These are phyloP conservation scores for Ophiosphaerella korrae DNA, from an alignment of 2,329 filamentous ascomycete species.

Conservation along the genomic window DNA sequence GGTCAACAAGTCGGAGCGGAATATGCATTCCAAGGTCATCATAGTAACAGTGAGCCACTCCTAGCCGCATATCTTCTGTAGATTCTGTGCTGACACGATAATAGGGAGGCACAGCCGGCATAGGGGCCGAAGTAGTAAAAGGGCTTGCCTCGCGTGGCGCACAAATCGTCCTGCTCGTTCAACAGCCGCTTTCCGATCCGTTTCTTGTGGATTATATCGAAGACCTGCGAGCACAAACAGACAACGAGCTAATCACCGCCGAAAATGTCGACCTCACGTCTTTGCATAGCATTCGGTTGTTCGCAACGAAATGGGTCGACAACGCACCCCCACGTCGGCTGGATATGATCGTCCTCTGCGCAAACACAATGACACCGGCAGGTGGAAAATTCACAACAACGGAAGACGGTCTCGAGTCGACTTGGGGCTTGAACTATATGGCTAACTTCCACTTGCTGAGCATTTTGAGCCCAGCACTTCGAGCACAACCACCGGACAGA, in stretches of 20 bases:
- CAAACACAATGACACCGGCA: conserved; percentile 73
- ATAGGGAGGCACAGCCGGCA: conserved; percentile 86
- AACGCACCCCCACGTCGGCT: conserved; percentile 86
- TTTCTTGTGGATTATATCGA: conserved; percentile 94
- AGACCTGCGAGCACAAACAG: conserved; percentile 75
- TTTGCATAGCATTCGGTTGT: conserved; percentile 86
- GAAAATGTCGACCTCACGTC: conserved; percentile 91
- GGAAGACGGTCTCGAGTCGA: conserved; percentile 80
- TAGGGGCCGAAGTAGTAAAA: conserved; percentile 77
- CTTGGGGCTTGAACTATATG: conserved; percentile 94
- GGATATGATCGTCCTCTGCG: conserved; percentile 90
- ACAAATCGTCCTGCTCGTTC: conserved; percentile 88
- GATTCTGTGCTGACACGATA: conserved; percentile 17
- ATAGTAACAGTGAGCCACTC: conserved; percentile 74
- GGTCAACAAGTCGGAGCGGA: conserved; percentile 73
- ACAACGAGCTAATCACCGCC: conserved; percentile 89
- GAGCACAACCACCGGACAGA: conserved; percentile 89
- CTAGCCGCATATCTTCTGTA: neutral
- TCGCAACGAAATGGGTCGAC: conserved; percentile 98
- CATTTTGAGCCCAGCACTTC: conserved; percentile 86
- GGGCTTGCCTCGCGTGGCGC: conserved; percentile 81
- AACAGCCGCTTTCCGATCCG: conserved; percentile 77
- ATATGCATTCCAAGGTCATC: conserved; percentile 92
- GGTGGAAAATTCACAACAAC: conserved; percentile 67
- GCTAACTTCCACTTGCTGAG: conserved; percentile 94